Conservation (phyloP, 1,284 basidiomycete species). For the Irpex rosettiformis region DNA sequence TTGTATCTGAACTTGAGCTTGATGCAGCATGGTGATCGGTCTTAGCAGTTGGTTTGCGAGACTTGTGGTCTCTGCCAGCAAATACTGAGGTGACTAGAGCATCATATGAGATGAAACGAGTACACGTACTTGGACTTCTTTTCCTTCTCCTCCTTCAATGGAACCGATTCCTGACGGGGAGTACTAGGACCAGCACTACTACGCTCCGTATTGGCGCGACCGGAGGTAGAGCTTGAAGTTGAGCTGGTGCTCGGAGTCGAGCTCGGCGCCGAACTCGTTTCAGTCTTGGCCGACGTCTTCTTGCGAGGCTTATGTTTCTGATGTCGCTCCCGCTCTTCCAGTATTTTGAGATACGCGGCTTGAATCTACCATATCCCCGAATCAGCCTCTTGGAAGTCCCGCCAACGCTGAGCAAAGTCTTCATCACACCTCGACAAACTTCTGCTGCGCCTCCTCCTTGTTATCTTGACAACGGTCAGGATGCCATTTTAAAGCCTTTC, state of each 20-base stretch:
- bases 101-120: not conserved
- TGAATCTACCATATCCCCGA: constrained; percentile 20
- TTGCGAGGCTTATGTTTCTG: constrained; percentile 8
- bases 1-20: not conserved
- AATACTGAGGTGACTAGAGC: not conserved
- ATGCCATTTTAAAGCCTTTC: constrained; percentile 85
- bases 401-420: constrained; percentile 6
- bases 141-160: not conserved
- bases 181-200: not conserved
- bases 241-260: constrained; percentile 4
- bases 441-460: constrained; percentile 58
- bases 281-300: constrained; percentile 3
- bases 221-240: constrained; percentile 1
- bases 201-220: not conserved
- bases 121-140: not conserved
- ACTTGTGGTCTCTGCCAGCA: not conserved
- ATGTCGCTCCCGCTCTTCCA: constrained; percentile 9
- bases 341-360: constrained; percentile 26
- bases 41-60: not conserved
- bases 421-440: constrained; percentile 67
- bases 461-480: constrained; percentile 75
- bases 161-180: not conserved
- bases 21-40: not conserved
- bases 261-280: not conserved
- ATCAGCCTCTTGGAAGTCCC: not conserved